A percentile compares a stretch with the other conserved stretches of the same genome.
phyloP scores from a whole-genome alignment of 179 eudicot genomes.

The Corrigiola litoralis region DNA sequence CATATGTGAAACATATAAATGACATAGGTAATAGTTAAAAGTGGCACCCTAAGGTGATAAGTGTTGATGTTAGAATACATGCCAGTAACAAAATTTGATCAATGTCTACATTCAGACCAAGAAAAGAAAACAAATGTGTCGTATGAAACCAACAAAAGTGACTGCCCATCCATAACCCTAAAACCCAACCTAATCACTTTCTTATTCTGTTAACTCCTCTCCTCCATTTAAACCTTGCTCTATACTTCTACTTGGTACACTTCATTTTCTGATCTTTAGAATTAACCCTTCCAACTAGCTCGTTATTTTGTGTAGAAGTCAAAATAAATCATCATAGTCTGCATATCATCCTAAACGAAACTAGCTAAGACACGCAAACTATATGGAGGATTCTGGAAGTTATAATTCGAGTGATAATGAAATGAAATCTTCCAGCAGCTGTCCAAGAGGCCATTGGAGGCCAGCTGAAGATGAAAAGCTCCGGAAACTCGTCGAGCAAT shows the following conservation, averaged over 20 bases:
- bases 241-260: conserved; percentile 7
- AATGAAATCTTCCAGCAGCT: conserved; percentile 32
- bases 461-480: conserved; percentile 88
- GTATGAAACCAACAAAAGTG: conserved; percentile 92
- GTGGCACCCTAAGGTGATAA: too few species aligned
- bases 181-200: conserved; percentile 50
- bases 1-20: too few species aligned
- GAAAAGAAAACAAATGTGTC: conserved; percentile 26
- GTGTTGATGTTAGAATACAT: background rate
- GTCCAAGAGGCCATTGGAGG: conserved; percentile 86
- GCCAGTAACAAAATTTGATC: background rate
- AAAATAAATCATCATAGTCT: conserved; percentile 3
- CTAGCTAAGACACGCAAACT: background rate
- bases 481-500: conserved; percentile 61
- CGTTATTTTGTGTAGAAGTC: conserved; percentile 13
- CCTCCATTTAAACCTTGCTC: conserved; percentile 23
- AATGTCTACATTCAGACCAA: background rate
- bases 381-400: conserved; percentile 37
- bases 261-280: background rate
- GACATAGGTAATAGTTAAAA: too few species aligned
- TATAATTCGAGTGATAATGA: conserved; percentile 46
- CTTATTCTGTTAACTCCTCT: conserved; percentile 29
- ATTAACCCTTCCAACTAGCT: conserved; percentile 8
- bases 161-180: conserved; percentile 73
- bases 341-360: background rate